phyloP scores from a whole-genome alignment of 345 rosid species.

The Pistacia atlantica region DNA sequence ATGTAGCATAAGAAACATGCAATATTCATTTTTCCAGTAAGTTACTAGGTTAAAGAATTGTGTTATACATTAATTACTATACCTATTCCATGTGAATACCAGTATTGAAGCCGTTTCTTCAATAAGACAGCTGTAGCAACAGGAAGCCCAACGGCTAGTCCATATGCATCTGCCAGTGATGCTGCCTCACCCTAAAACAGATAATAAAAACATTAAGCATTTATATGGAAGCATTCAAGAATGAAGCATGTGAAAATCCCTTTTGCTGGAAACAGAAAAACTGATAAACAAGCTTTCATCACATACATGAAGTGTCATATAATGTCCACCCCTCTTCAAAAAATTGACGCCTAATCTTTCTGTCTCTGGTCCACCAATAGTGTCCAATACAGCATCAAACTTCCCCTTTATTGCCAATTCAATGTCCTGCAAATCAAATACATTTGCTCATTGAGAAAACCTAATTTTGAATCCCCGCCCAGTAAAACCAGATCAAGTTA shows the following conservation, averaged over 20 bases:
- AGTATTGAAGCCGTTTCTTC: constrained; percentile 75
- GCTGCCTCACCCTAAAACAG: constrained; percentile 86
- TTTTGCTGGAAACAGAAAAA: neutral
- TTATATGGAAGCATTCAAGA: neutral
- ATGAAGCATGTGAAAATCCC: neutral
- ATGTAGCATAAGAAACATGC: too few species aligned
- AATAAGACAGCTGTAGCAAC: constrained; percentile 66
- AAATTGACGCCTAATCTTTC: constrained; percentile 77
- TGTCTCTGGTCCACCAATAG: constrained; percentile 88
- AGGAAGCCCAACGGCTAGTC: constrained; percentile 82
- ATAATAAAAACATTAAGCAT: constrained; percentile 3
- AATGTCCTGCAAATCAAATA: constrained; percentile 57
- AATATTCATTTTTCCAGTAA: neutral
- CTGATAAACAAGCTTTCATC: neutral
- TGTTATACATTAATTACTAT: constrained; percentile 8
- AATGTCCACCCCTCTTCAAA: constrained; percentile 83
- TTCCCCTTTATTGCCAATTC: constrained; percentile 80
- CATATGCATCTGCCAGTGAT: constrained; percentile 78
- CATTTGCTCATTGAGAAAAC: neutral
- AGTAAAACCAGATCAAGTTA: constrained; percentile 1
- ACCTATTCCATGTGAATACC: constrained; percentile 91
- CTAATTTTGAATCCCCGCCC: neutral
- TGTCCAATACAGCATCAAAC: constrained; percentile 93
- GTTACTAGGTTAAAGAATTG: neutral
- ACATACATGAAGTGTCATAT: constrained; percentile 91